These are phyloP conservation scores for Lyophyllum semitale DNA, from an alignment of 768 basidiomycete species.

Conservation along the genomic window DNA sequence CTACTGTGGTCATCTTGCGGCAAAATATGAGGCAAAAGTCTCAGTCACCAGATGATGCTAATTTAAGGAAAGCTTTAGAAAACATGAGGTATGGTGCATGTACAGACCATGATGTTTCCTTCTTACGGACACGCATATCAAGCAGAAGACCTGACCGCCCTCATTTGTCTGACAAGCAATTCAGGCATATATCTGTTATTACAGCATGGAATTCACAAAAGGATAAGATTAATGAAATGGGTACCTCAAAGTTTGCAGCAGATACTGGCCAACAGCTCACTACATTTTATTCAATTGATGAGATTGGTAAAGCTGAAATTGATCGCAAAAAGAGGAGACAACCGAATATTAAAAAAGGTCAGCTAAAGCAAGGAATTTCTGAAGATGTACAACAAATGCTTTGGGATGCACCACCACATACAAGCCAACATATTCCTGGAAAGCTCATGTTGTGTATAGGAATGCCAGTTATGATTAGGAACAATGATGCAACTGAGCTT, in stretches of 20 bases:
- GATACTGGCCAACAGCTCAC: not conserved
- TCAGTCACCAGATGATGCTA: constrained; percentile 17
- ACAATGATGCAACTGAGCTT: no score
- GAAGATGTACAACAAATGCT: not conserved
- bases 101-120: not conserved
- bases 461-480: no score
- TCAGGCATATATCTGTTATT: not conserved
- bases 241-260: not conserved
- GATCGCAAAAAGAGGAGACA: not conserved
- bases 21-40: no score
- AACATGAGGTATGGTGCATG: not conserved
- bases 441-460: not conserved
- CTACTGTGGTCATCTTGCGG: no score
- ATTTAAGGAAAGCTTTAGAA: no score
- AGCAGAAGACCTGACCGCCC: no score
- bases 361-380: not conserved
- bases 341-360: not conserved
- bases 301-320: not conserved
- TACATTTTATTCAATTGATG: no score
- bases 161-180: not conserved
- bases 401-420: not conserved
- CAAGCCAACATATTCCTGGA: no score
- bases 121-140: not conserved
- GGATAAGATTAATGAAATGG: no score
- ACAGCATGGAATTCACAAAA: not conserved